Base-by-base conservation (phyloP, 129 eudicot genomes). In the Pseudognaphalium luteoalbum region DNA sequence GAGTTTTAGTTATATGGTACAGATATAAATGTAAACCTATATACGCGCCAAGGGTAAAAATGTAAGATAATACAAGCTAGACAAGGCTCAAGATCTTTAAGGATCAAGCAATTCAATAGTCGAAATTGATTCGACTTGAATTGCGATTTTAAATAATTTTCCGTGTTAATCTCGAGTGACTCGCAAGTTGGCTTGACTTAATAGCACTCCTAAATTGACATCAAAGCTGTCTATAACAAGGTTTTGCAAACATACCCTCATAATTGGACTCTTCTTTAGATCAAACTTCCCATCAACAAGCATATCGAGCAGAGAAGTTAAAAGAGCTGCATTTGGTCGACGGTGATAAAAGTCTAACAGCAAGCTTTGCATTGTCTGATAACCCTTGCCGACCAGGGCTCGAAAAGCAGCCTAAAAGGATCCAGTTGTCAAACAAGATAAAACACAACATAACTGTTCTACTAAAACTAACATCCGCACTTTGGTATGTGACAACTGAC, bases 241-340 rank as follows among this genome's bases (percentile, higher is more conserved):
- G 70, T 58, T 67, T 14, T 51, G 67, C 33, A 47, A 73, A 70
- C 72, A 77, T 80, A 87, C 99, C 90, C 91, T 85, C 67, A 94
- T 91, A 54, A 85, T 85, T 70, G 87, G 84, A 77, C 74, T 86
- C 64, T 70, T 81, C 76, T 89, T 91, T 66, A 85, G 78, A 86
- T 91, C 97, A 80, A 94, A 91, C 42, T 89, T 91, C 39, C 99
- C 99, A 87, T 94, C 99, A 74, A 91, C 96, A 82, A 94, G 88
- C 99, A 94, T 87, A 82, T 91, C 99, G 15, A 94, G 94, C 78
- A 94, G 73, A 70, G 97, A 88, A 73, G 85, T 78, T 74, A 94
- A 76, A 81, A 94, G 86, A 33, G 83, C 84, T 81, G 91, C 99
- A 83, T 86, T 89, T 20, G 97, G 92, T 77, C 87, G 84, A 80